Conservation (phyloP, 208 protist genomes). For the Strigomonas galati region DNA sequence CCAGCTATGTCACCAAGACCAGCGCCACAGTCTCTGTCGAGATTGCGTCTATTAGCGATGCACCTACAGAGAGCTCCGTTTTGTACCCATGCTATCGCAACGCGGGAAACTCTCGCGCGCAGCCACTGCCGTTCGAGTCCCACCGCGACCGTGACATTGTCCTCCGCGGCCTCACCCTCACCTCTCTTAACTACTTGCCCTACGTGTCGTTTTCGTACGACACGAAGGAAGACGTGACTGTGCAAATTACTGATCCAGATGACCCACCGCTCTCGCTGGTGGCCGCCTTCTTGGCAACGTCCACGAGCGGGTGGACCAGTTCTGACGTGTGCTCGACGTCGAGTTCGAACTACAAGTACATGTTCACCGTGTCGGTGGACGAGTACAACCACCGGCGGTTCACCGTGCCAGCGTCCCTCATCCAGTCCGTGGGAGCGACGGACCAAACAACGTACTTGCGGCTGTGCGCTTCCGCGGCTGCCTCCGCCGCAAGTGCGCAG, state of each 20-base stretch:
- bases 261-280: constrained; percentile 50
- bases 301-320: constrained; percentile 5
- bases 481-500: constrained; percentile 19
- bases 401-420: constrained; percentile 28
- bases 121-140: constrained; percentile 46
- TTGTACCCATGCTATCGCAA: constrained; percentile 37
- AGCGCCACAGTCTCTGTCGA: constrained; percentile 37
- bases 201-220: constrained; percentile 35
- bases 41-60: constrained; percentile 29
- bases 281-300: constrained; percentile 27
- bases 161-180: constrained; percentile 38
- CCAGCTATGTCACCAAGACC: constrained; percentile 35
- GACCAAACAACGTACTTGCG: constrained; percentile 26
- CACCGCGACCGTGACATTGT: constrained; percentile 27
- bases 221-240: constrained; percentile 24
- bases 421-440: constrained; percentile 23
- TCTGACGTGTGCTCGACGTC: neutral
- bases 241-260: constrained; percentile 52
- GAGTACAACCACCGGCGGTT: constrained; percentile 35
- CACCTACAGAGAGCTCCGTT: constrained; percentile 16
- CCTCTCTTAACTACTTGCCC: constrained; percentile 59
- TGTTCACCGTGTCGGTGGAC: constrained; percentile 29
- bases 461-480: constrained; percentile 57
- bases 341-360: constrained; percentile 9
- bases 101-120: neutral